Conservation (phyloP, 192 early-diverging fungal genomes). For the Spizellomyces sp. region DNA sequence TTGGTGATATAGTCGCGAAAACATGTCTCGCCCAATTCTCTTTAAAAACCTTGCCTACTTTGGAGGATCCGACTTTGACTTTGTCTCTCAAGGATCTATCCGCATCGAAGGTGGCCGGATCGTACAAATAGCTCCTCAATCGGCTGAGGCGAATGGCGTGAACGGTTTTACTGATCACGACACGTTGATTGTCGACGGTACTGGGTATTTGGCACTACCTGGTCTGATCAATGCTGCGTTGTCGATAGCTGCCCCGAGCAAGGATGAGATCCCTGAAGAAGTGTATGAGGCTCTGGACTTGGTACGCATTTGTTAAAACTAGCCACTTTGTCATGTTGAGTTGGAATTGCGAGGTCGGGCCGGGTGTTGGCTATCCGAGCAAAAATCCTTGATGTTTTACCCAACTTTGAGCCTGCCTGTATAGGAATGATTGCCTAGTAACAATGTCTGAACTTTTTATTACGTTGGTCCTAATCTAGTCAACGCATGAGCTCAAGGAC, state of each 20-base stretch:
- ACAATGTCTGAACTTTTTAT: background rate
- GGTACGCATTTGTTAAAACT: background rate
- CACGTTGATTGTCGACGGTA: constrained; percentile 22
- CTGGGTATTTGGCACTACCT: constrained; percentile 44
- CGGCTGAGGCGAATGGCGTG: background rate
- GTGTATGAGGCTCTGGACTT: background rate
- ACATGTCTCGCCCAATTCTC: constrained; percentile 4
- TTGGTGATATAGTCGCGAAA: background rate
- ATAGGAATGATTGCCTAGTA: too few relatives aligned
- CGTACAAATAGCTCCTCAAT: background rate
- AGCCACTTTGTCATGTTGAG: too few relatives aligned
- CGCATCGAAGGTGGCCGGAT: constrained; percentile 2
- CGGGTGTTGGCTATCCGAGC: too few relatives aligned
- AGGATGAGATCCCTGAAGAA: constrained; percentile 9
- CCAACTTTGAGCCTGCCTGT: too few relatives aligned
- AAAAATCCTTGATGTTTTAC: too few relatives aligned
- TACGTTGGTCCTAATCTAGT: background rate
- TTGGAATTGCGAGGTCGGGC: too few relatives aligned
- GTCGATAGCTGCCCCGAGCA: constrained; percentile 9
- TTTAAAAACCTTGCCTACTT: constrained; percentile 1
- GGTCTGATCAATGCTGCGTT: constrained; percentile 41
- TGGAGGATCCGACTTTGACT: background rate
- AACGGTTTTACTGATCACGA: background rate
- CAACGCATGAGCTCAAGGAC: constrained; percentile 1
- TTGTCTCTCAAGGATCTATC: constrained; percentile 2